Evolutionary conservation across 2,329 filamentous ascomycete genomes (phyloP).

Genomic region (Canariomyces notabilis): DNA sequence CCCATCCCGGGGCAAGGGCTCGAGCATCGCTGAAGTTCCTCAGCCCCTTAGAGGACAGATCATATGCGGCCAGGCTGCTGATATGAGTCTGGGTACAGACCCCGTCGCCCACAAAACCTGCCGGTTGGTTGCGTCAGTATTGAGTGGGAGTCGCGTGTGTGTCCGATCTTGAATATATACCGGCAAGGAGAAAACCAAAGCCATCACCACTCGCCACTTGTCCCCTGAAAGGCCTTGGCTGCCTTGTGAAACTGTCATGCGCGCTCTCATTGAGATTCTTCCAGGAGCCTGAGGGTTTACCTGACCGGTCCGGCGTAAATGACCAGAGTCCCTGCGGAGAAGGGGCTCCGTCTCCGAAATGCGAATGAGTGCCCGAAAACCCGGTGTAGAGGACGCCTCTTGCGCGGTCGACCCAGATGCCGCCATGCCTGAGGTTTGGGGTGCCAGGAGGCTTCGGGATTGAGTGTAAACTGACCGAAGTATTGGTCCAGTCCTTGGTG

Average conservation of each 20-base stretch:
- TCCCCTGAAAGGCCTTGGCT: constrained; percentile 14
- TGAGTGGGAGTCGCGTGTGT: too few species aligned
- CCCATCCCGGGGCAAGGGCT: neutral
- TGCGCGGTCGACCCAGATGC: constrained; percentile 20
- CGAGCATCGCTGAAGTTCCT: neutral
- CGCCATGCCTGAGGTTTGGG: constrained; percentile 13
- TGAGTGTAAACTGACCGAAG: constrained; percentile 12
- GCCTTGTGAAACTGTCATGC: constrained; percentile 10
- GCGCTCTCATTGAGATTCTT: constrained; percentile 17
- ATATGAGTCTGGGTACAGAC: neutral
- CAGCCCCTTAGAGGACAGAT: constrained; percentile 10
- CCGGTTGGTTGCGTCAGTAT: neutral
- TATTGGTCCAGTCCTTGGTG: constrained; percentile 16
- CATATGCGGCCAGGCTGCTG: constrained; percentile 13
- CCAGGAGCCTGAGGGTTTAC: constrained; percentile 16
- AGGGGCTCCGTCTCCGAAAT: constrained; percentile 12
- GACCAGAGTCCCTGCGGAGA: constrained; percentile 20
- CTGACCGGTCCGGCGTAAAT: constrained; percentile 14
- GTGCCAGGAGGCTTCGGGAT: constrained; percentile 12
- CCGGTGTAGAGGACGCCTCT: constrained; percentile 17
- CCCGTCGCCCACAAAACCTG: constrained; percentile 10
- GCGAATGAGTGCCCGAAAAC: constrained; percentile 15
- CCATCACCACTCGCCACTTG: constrained; percentile 17
- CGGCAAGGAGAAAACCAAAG: constrained; percentile 17
- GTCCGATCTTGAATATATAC: constrained; percentile 3